A percentile compares a stretch with the other conserved stretches of the same genome.
Evolutionary conservation across 108 stramenopile species (phyloP).

Genomic region (Cyclotella kingstonii): DNA sequence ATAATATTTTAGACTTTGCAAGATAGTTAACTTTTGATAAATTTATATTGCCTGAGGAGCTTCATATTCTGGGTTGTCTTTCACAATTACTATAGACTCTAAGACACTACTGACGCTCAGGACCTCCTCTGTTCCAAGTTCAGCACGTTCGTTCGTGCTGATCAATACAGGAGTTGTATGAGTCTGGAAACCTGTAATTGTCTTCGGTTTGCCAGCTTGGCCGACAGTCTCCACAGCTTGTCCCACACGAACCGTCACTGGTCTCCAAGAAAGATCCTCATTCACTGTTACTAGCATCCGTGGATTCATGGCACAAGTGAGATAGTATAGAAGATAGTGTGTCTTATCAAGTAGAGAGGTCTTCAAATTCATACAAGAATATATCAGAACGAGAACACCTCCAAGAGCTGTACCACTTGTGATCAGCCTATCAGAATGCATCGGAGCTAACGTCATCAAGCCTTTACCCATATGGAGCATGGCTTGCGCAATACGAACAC

Average conservation of each 20-base stretch:
- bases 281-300: constrained; percentile 98
- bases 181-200: constrained; percentile 99
- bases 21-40: too few relatives aligned
- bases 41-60: constrained; percentile 4
- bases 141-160: constrained; percentile 92
- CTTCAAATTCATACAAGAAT: constrained; percentile 92
- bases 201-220: constrained; percentile 99
- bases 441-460: constrained; percentile 91
- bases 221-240: constrained; percentile 99
- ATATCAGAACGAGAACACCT: constrained; percentile 88
- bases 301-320: constrained; percentile 96
- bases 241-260: constrained; percentile 96
- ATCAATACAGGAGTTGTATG: constrained; percentile 98
- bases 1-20: too few relatives aligned
- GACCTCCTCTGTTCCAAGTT: constrained; percentile 95
- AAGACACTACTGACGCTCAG: constrained; percentile 82
- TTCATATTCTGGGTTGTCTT: constrained; percentile 86
- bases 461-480: constrained; percentile 99
- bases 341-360: constrained; percentile 94
- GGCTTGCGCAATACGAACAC: constrained; percentile 98
- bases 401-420: constrained; percentile 87
- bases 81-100: constrained; percentile 96
- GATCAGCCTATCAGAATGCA: constrained; percentile 97
- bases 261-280: constrained; percentile 80
- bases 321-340: constrained; percentile 95